phyloP scores from a whole-genome alignment of 192 early-diverging fungal genomes.

The Umbelopsis ramanniana region DNA sequence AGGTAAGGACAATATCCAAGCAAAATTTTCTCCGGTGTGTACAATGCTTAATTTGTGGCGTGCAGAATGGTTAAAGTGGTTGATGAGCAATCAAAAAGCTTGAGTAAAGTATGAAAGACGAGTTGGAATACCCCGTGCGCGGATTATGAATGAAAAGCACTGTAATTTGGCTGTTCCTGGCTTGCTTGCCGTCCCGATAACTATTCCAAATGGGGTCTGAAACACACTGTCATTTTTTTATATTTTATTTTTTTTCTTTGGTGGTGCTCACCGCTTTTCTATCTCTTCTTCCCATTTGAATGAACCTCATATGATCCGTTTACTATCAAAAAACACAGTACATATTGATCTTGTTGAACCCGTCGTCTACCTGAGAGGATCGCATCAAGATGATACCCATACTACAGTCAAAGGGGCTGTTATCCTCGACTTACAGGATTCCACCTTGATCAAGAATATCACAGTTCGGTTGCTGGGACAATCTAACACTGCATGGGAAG shows the following conservation, averaged over 20 bases:
- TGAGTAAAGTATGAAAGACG: no score
- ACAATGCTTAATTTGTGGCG: no score
- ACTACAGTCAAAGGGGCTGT: slow-evolving; percentile 9
- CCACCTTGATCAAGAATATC: background rate
- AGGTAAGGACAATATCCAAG: no score
- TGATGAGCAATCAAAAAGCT: no score
- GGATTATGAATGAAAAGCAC: background rate
- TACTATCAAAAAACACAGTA: slow-evolving; percentile 4
- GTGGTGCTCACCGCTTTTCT: background rate
- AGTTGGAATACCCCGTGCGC: background rate
- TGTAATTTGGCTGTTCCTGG: background rate
- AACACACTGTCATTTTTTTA: slow-evolving; percentile 4
- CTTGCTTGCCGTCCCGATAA: background rate
- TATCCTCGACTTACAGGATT: background rate
- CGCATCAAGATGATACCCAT: background rate
- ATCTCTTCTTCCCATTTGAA: background rate
- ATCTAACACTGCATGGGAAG: background rate
- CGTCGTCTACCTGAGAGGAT: slow-evolving; percentile 5
- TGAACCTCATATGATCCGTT: background rate
- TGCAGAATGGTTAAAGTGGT: no score
- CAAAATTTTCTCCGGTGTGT: no score
- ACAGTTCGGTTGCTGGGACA: background rate
- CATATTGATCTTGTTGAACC: slow-evolving; percentile 8
- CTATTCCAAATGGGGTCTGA: slow-evolving; percentile 5
- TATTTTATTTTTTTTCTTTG: background rate